Evolutionary conservation across 306 rosid species (phyloP), one percentile per base, ranked within the genome.

Genomic region (Quercus bicolor): DNA sequence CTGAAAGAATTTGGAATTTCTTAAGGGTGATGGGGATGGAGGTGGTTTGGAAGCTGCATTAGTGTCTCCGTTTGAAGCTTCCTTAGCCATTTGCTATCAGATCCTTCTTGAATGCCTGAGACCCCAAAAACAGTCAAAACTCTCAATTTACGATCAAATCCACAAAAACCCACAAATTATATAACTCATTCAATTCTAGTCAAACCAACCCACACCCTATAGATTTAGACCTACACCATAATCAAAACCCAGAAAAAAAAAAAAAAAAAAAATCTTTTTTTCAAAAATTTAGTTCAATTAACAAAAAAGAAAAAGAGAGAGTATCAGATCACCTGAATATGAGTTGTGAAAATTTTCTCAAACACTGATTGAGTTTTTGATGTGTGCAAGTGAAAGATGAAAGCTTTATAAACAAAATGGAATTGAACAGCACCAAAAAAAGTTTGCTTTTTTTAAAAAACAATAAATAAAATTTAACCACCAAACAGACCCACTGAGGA

Each of bases 1-100:
- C 91, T 88, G 91, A 66, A 88, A 88, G 70, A 88, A 88, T 73
- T 88, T 88, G 65, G 91, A 87, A 70, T 54, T 84, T 69, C 91
- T 81, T 55, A 88, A 23, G 60, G 91, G 91, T 43, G 91, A 88
- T 52, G 91, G 91, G 59, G 53, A 60, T 28, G 91, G 91, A 29
- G 91, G 91, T 31, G 88, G 85, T 45, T 88, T 88, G 60, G 79
- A 16, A 55, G 89, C 57, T 23, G 74, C 78, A 72, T 76, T 61
- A 21, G n/a, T 61, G 29, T 78, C 84, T 78, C 89, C 89, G 75
- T 88, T 88, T 16, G 91, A 77, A 61, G 86, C 76, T 70, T 86
- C 82, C 76, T 79, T 85, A 11, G 89, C 89, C 89, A 85, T 85
- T 59, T 59, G 4, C 69, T 59, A 70, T 68, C 72, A 85, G 74